Evolutionary conservation across 1,284 basidiomycete species (phyloP).

Genomic region (Sanghuangporus sanghuang): DNA sequence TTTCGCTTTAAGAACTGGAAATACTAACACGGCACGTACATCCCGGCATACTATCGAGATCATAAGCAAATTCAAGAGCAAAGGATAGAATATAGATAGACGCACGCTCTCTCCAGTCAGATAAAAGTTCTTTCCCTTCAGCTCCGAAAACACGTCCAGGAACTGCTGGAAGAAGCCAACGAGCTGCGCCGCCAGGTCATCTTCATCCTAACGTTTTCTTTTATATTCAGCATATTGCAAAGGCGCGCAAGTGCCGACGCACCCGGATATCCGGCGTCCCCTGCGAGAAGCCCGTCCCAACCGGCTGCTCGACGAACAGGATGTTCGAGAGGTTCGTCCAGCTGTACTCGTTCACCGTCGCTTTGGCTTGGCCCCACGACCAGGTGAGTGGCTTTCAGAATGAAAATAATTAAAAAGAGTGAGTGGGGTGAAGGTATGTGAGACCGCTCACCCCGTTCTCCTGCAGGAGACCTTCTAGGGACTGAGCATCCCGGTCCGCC

Average conservation of each 20-base stretch:
- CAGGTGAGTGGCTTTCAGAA: slow-evolving; percentile 57
- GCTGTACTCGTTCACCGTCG: slow-evolving; percentile 64
- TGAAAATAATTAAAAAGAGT: too few relatives aligned
- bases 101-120: slow-evolving; percentile 68
- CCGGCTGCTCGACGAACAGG: slow-evolving; percentile 82
- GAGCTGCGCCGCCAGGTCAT: slow-evolving; percentile 50
- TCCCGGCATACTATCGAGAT: slow-evolving; percentile 23
- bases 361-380: slow-evolving; percentile 58
- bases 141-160: slow-evolving; percentile 62
- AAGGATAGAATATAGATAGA: slow-evolving; percentile 5
- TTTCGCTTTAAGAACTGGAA: background rate
- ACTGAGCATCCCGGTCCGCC: slow-evolving; percentile 62
- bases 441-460: slow-evolving; percentile 70
- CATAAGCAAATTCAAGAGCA: background rate
- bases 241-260: background rate
- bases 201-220: slow-evolving; percentile 45
- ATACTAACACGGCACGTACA: slow-evolving; percentile 28
- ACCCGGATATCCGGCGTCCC: slow-evolving; percentile 64
- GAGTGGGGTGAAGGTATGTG: background rate
- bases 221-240: background rate
- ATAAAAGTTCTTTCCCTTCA: slow-evolving; percentile 67
- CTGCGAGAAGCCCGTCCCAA: slow-evolving; percentile 77
- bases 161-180: slow-evolving; percentile 62
- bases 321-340: slow-evolving; percentile 81
- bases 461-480: slow-evolving; percentile 71